A percentile compares a stretch with the other conserved stretches of the same genome.
Evolutionary conservation across 192 early-diverging fungal genomes (phyloP).

Genomic region (Umbelopsis ramanniana): DNA sequence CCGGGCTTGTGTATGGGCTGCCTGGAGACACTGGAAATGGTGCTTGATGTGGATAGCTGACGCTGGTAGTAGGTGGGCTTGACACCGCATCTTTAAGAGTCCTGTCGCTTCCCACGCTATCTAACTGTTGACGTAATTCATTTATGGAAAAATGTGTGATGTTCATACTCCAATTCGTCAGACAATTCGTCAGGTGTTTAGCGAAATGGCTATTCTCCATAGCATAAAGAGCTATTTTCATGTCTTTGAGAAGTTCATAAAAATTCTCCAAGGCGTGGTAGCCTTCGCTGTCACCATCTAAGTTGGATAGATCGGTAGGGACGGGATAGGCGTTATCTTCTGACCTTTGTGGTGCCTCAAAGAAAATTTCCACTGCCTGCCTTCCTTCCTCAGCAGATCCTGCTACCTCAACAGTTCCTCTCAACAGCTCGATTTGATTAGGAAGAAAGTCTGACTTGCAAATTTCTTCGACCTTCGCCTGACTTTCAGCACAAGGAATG

Average conservation of each 20-base stretch:
- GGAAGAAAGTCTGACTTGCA: neutral
- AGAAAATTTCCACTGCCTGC: neutral
- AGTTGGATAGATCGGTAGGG: neutral
- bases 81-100: no score
- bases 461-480: neutral
- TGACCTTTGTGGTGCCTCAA: neutral
- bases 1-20: neutral
- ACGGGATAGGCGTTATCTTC: neutral
- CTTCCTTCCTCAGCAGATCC: neutral
- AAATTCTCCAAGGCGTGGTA: conserved; percentile 35
- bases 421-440: neutral
- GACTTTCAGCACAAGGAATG: neutral
- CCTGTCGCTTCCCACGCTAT: neutral
- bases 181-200: conserved; percentile 52
- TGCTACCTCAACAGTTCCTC: neutral
- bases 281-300: neutral
- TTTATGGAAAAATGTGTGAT: conserved; percentile 45
- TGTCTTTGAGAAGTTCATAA: conserved; percentile 43
- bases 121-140: neutral
- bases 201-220: conserved; percentile 57
- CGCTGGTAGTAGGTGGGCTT: neutral
- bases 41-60: neutral
- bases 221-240: conserved; percentile 50
- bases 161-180: conserved; percentile 55
- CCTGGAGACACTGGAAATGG: neutral